These are phyloP conservation scores for Poa pratensis DNA, from an alignment of 176 grass and related monocot genomes.

Conservation along the genomic window DNA sequence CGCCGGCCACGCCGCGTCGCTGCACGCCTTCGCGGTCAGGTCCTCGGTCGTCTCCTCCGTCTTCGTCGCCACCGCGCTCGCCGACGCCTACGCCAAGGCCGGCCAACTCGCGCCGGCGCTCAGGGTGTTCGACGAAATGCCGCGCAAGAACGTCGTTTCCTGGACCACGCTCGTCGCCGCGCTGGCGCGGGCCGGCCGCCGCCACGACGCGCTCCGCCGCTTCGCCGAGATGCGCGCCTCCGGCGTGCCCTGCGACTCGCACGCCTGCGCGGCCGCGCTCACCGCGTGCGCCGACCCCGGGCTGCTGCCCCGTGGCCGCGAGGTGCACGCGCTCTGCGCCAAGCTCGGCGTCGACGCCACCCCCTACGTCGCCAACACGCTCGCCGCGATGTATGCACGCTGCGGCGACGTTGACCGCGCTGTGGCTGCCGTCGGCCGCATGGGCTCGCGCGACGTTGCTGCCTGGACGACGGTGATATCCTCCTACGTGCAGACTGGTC, in stretches of 20 bases:
- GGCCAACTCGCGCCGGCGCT: conserved; percentile 38
- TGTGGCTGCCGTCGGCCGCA: conserved; percentile 39
- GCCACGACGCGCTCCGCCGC: conserved; percentile 57
- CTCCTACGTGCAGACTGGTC: conserved; percentile 20
- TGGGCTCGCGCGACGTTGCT: conserved; percentile 26
- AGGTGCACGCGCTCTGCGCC: conserved; percentile 57
- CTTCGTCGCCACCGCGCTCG: conserved; percentile 61
- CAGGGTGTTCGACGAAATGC: conserved; percentile 66
- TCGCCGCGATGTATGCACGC: conserved; percentile 55
- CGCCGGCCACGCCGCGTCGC: conserved; percentile 18
- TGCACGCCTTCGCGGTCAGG: conserved; percentile 61
- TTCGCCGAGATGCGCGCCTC: conserved; percentile 58
- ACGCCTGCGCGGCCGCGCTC: not conserved
- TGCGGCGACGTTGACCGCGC: conserved; percentile 32
- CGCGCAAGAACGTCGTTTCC: conserved; percentile 56
- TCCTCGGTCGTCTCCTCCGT: conserved; percentile 48
- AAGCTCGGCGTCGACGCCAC: conserved; percentile 56
- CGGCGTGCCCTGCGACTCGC: not conserved
- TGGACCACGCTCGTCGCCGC: conserved; percentile 65
- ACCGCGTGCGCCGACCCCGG: not conserved
- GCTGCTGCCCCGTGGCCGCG: conserved; percentile 51
- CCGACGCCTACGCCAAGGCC: conserved; percentile 66
- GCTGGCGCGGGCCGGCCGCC: conserved; percentile 53
- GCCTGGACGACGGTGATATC: conserved; percentile 15
- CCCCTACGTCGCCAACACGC: conserved; percentile 65